These are phyloP conservation scores for Boletus barrowsii DNA, from an alignment of 768 basidiomycete genomes.

Conservation along the genomic window DNA sequence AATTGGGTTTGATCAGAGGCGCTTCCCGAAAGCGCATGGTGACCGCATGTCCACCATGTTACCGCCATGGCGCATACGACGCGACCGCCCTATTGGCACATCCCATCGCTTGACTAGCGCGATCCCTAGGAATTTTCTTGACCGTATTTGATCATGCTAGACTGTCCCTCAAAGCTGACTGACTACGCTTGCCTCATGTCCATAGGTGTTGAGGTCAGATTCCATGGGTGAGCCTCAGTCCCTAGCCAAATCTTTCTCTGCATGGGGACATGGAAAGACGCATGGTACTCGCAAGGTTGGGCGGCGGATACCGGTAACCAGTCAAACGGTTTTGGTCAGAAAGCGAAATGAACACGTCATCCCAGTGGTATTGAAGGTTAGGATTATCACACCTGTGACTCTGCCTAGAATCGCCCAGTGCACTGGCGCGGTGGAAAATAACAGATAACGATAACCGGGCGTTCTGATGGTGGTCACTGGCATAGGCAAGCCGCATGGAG, in stretches of 20 bases:
- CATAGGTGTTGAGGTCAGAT: neutral
- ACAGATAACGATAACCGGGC: neutral
- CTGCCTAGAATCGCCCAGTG: slow-evolving; percentile 13
- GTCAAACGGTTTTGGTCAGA: neutral
- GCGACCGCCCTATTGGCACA: slow-evolving; percentile 12
- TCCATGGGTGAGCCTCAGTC: neutral
- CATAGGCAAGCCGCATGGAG: neutral
- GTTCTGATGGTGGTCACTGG: slow-evolving; percentile 3
- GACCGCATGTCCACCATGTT: slow-evolving; percentile 35
- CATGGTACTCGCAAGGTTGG: neutral
- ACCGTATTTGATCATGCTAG: slow-evolving; percentile 4
- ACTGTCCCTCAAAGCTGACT: neutral
- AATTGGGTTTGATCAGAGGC: slow-evolving; percentile 20
- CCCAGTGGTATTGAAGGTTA: neutral
- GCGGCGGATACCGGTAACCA: neutral
- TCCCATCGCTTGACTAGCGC: slow-evolving; percentile 13
- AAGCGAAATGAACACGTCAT: slow-evolving; percentile 16
- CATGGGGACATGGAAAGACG: neutral
- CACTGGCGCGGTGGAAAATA: neutral
- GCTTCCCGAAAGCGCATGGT: slow-evolving; percentile 32
- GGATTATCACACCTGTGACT: slow-evolving; percentile 2
- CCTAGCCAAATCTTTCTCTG: neutral
- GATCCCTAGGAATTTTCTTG: neutral
- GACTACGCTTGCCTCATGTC: neutral
- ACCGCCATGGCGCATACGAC: slow-evolving; percentile 24